Evolutionary conservation across 1,284 basidiomycete species (phyloP).

Genomic region (Exsudoporus floridanus): DNA sequence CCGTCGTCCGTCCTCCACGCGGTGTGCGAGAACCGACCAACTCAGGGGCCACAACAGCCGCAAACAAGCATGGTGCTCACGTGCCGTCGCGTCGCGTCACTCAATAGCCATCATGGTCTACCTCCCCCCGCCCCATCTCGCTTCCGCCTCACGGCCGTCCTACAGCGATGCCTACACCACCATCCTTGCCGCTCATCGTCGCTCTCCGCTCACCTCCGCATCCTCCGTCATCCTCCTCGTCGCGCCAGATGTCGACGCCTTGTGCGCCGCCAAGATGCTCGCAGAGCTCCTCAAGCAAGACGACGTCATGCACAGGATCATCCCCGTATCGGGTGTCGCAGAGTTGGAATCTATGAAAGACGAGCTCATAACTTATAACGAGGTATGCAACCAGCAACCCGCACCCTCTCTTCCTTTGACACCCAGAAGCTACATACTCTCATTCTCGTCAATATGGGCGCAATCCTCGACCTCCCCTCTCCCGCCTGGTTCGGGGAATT

Average conservation of each 20-base stretch:
- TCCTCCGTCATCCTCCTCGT: constrained; percentile 84
- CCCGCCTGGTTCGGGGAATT: constrained; percentile 76
- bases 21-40: constrained; percentile 15
- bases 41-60: constrained; percentile 21
- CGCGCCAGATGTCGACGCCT: constrained; percentile 85
- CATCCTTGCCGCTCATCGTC: constrained; percentile 72
- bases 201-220: constrained; percentile 72
- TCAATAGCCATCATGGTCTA: constrained; percentile 53
- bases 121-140: constrained; percentile 66
- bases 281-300: constrained; percentile 91
- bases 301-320: constrained; percentile 87
- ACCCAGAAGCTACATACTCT: constrained; percentile 79
- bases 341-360: constrained; percentile 68
- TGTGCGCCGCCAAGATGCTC: constrained; percentile 88
- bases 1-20: constrained; percentile 29
- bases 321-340: constrained; percentile 87
- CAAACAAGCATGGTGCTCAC: constrained; percentile 21
- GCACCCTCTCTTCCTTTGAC: constrained; percentile 4
- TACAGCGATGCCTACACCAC: constrained; percentile 81
- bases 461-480: constrained; percentile 79
- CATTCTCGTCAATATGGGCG: constrained; percentile 91
- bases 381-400: constrained; percentile 52
- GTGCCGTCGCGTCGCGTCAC: constrained; percentile 11
- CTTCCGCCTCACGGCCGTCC: constrained; percentile 54
- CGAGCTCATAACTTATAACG: constrained; percentile 65